Base-by-base conservation (phyloP, 2,329 filamentous ascomycete genomes). In the Zymoseptoria passerinii region DNA sequence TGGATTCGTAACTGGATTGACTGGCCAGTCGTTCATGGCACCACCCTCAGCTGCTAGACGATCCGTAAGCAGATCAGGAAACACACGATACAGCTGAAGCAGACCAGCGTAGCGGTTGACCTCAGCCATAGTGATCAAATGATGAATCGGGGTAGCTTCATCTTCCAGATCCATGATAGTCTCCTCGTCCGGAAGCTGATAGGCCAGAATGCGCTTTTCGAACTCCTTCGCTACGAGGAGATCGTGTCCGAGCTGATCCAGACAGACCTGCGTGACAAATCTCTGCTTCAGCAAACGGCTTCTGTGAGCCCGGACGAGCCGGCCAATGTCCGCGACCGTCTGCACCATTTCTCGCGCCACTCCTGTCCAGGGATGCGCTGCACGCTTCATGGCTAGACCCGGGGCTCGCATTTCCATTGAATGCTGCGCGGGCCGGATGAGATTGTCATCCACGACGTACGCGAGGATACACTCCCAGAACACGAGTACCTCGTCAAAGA, bases 401-500 rank as follows among this genome's bases (percentile, higher is more conserved):
- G 58, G 50, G 7, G 18, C 3, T 27, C 2, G 19, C 4, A 28
- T 18, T 2, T 28, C 23, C 50, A 18, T n/a, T 6, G 23, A 18
- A 20, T 49, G 54, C 27, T 53, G 1, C 70, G 71, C 52, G 76
- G 74, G 60, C 76, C 74, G 54, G 76, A 77, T 8, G 81, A 78
- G 61, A 79, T 82, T 0, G 78, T 79, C 56, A 81, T 77, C 18
- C 80, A 73, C 60, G 20, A 56, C 59, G 29, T 57, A 65, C 1
- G 61, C 44, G 5, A 65, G 23, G 6, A 62, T 54, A 80, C 83
- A 82, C 63, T 83, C 81, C 81, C 81, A 83, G 61, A 82, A 81
- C 28, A 83, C 76, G 53, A 83, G 70, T n/a, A 79, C 78, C 65
- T 83, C 80, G 59, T 81, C 78, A 58, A 83, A 82, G 65, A 83